Percentiles rank a stretch among this genome's conserved stretches.
Conservation (phyloP, 2,329 filamentous ascomycete species). For the Claviceps spartinae region DNA sequence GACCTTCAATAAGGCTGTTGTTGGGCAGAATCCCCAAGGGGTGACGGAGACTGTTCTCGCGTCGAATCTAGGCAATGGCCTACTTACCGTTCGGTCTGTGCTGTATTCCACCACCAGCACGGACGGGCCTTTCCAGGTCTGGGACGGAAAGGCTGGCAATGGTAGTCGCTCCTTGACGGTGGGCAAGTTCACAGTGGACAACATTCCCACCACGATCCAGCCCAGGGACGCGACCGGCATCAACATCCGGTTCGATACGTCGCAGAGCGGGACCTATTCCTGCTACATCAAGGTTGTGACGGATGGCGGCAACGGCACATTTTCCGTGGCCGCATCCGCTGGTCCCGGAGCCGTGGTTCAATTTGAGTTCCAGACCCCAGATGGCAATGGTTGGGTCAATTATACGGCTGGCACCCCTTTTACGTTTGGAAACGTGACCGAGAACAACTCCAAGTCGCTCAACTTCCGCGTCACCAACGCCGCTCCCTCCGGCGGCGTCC, state of each 20-base stretch:
- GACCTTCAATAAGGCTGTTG: slow-evolving; percentile 35
- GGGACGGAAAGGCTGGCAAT: slow-evolving; percentile 16
- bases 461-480: slow-evolving; percentile 40
- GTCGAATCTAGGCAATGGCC: slow-evolving; percentile 33
- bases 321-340: slow-evolving; percentile 35
- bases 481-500: slow-evolving; percentile 29
- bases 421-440: slow-evolving; percentile 40
- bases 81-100: slow-evolving; percentile 30
- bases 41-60: slow-evolving; percentile 31
- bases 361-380: slow-evolving; percentile 40
- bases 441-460: slow-evolving; percentile 33
- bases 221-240: slow-evolving; percentile 27
- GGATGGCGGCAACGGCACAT: slow-evolving; percentile 32
- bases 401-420: slow-evolving; percentile 32
- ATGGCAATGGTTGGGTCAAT: slow-evolving; percentile 35
- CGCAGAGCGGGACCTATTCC: slow-evolving; percentile 31
- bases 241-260: slow-evolving; percentile 33
- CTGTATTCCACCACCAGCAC: slow-evolving; percentile 29
- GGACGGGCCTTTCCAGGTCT: slow-evolving; percentile 29
- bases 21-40: slow-evolving; percentile 24
- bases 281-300: slow-evolving; percentile 34
- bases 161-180: slow-evolving; percentile 18
- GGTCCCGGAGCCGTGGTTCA: slow-evolving; percentile 34
- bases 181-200: slow-evolving; percentile 34
- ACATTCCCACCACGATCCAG: slow-evolving; percentile 30